Evolutionary conservation across 2,329 filamentous ascomycete species (phyloP), one percentile per base, ranked within the genome.

Genomic region (Ascochyta rabiei): DNA sequence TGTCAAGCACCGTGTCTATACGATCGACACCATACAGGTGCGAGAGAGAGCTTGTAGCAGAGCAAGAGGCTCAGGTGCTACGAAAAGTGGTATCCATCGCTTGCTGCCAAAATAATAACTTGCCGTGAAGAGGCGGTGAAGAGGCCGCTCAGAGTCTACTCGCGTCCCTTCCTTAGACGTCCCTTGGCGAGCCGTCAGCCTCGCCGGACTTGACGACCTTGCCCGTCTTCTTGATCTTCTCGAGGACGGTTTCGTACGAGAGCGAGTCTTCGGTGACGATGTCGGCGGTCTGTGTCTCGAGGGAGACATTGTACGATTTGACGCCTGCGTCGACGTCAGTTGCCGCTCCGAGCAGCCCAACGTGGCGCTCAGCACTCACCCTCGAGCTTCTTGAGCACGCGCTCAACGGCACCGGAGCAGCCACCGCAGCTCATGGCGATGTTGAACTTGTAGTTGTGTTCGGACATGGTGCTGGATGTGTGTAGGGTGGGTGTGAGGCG

Each of bases 361-460:
- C 33, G 43, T 37, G 30, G 49, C 47, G 23, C 49, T 35, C 16
- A 48, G 19, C 10, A 77, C 85, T 62, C 74, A 96, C 93, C 92
- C 18, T 96, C 89, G 2, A 96, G 86, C 81, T 91, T 96, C 81
- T 90, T 93, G 62, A 99, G 86, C 40, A 97, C 92, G 47, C 92
- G 86, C 79, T 96, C 90, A 39, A 99, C 84, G 64, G 95, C 95
- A 71, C 93, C 92, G 40, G 93, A 97, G 87, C 95, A 99, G 76
- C 95, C 95, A 74, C 90, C 86, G 81, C 95, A 99, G 83, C 82
- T 89, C 95, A 99, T 99, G 78, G 81, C 83, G 76, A 98, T 86
- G 78, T 93, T 88, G 83, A 98, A 98, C 77, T 95, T 91, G 89
- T 98, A 98, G 66, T 86, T 90, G 82, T 96, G 91, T 30, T 55